Conservation (phyloP, 768 basidiomycete species). For the Boletus fagicola region DNA sequence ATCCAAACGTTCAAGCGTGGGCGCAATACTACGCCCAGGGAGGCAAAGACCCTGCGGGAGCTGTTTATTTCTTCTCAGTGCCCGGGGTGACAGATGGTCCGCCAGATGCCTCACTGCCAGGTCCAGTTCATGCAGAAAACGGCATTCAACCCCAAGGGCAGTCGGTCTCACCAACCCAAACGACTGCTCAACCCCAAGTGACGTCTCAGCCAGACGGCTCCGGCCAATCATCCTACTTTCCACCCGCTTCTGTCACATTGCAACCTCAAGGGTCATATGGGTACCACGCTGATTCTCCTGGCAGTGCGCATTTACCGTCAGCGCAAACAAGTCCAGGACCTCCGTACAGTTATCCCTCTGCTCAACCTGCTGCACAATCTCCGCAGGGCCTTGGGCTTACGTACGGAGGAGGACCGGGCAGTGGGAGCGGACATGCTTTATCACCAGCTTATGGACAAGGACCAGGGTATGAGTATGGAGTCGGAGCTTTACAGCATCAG, state of each 20-base stretch:
- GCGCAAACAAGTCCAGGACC: constrained; percentile 7
- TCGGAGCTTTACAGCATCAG: constrained; percentile 28
- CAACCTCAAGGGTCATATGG: constrained; percentile 24
- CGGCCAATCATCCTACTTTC: constrained; percentile 16
- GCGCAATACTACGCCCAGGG: constrained; percentile 83
- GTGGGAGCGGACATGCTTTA: constrained; percentile 19
- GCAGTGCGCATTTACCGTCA: neutral
- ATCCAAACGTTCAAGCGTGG: constrained; percentile 84
- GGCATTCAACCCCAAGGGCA: constrained; percentile 13
- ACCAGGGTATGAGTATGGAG: constrained; percentile 24
- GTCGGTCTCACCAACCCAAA: constrained; percentile 17
- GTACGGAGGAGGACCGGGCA: constrained; percentile 24
- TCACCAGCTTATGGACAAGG: constrained; percentile 20
- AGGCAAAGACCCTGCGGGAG: constrained; percentile 67
- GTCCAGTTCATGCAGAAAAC: constrained; percentile 8
- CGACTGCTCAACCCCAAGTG: constrained; percentile 17
- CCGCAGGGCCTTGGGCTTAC: constrained; percentile 11
- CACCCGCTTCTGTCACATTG: neutral
- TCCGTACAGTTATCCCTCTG: constrained; percentile 19
- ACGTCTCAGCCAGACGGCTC: constrained; percentile 12
- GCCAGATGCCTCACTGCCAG: constrained; percentile 13
- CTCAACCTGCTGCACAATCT: constrained; percentile 17
- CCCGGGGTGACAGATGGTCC: constrained; percentile 63
- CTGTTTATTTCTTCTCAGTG: constrained; percentile 78
- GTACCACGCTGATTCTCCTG: constrained; percentile 19